phyloP scores from a whole-genome alignment of 768 basidiomycete species.

The Suillus subalutaceus region DNA sequence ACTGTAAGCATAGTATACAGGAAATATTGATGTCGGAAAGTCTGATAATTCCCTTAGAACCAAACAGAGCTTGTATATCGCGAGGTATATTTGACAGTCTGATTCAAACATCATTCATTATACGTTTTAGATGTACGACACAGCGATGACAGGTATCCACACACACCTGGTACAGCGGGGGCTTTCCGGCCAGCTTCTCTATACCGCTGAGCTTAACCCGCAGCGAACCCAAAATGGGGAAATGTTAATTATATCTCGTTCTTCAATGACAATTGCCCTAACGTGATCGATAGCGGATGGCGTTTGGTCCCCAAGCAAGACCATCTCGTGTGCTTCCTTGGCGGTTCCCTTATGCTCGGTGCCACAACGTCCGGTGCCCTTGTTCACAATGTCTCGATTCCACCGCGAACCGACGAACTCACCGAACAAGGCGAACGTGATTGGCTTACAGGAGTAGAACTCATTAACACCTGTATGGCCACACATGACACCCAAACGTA shows the following conservation, averaged over 20 bases:
- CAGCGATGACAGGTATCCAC: conserved; percentile 83
- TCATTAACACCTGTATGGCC: conserved; percentile 86
- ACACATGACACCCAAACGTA: conserved; percentile 86
- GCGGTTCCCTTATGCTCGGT: conserved; percentile 89
- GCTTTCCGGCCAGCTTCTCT: conserved; percentile 58
- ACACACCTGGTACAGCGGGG: conserved; percentile 71
- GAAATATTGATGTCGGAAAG: not conserved
- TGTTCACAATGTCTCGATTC: conserved; percentile 58
- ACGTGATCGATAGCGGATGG: conserved; percentile 52
- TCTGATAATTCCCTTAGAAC: conserved; percentile 47
- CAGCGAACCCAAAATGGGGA: conserved; percentile 38
- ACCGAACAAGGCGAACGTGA: conserved; percentile 67
- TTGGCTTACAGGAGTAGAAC: conserved; percentile 79
- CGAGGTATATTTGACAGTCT: conserved; percentile 48
- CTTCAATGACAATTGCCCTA: not conserved
- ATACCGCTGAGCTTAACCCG: conserved; percentile 83
- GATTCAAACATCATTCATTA: conserved; percentile 9
- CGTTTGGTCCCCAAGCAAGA: conserved; percentile 86
- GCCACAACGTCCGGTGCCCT: conserved; percentile 69
- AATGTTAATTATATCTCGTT: conserved; percentile 33
- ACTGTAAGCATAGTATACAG: conserved; percentile 25
- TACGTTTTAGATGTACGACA: conserved; percentile 77
- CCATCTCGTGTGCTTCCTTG: conserved; percentile 94
- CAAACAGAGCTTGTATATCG: conserved; percentile 76
- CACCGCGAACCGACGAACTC: conserved; percentile 67